Evolutionary conservation across 73 alveolate species (phyloP).

Genomic region (Tetrahymena thermophila): DNA sequence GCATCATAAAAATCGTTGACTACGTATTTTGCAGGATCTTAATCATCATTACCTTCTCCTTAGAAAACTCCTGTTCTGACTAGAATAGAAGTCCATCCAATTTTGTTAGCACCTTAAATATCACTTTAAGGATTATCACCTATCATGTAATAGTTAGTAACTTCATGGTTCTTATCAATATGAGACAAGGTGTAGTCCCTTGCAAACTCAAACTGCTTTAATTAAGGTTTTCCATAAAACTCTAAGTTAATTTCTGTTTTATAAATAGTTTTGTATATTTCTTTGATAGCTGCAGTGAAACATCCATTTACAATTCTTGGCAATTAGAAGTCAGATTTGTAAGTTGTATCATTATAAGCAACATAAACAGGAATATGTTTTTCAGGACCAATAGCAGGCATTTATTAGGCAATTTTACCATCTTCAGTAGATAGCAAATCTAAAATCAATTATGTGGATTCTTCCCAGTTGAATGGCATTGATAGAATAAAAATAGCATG

Average conservation of each 20-base stretch:
- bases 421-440: constrained; percentile 5
- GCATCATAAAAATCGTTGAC: constrained; percentile 51
- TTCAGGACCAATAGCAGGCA: constrained; percentile 2
- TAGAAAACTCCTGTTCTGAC: constrained; percentile 64
- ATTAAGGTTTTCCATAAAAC: constrained; percentile 62
- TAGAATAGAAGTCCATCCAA: constrained; percentile 63
- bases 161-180: constrained; percentile 12
- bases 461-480: constrained; percentile 38
- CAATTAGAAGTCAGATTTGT: constrained; percentile 13
- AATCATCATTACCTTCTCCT: constrained; percentile 45
- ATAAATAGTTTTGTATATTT: constrained; percentile 11
- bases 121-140: constrained; percentile 79
- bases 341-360: constrained; percentile 38
- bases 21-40: constrained; percentile 62
- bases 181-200: neutral
- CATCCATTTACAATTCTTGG: constrained; percentile 63
- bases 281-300: constrained; percentile 27
- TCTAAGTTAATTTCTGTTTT: constrained; percentile 30
- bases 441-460: neutral
- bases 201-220: constrained; percentile 48
- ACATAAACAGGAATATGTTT: constrained; percentile 31
- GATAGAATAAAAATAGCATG: constrained; percentile 26
- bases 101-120: constrained; percentile 63
- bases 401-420: neutral
- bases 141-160: constrained; percentile 39